Percentiles rank a stretch among this genome's conserved stretches.
These are phyloP conservation scores for Xylariaceae sp. DNA, from an alignment of 2,329 filamentous ascomycete species.

Conservation along the genomic window DNA sequence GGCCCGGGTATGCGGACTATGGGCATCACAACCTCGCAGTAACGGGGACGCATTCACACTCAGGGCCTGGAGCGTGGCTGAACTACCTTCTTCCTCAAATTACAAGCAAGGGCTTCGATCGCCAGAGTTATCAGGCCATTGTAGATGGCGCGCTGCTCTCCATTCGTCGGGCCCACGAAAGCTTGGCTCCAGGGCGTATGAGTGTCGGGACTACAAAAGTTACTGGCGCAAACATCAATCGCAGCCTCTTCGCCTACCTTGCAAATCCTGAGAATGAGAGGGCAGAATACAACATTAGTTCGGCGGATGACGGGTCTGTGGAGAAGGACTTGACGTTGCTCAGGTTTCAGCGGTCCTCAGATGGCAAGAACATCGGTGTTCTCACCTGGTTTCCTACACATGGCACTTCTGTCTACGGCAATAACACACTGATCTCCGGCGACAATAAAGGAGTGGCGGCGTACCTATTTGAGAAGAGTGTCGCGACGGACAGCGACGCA, in stretches of 20 bases:
- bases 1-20: constrained; percentile 70
- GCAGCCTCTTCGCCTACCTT: constrained; percentile 83
- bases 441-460: constrained; percentile 96
- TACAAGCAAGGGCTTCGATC: constrained; percentile 79
- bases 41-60: constrained; percentile 89
- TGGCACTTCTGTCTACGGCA: constrained; percentile 84
- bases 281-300: constrained; percentile 54
- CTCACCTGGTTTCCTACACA: constrained; percentile 92
- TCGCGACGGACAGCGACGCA: constrained; percentile 49
- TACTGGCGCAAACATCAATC: constrained; percentile 77
- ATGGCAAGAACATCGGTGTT: constrained; percentile 72
- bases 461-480: constrained; percentile 72
- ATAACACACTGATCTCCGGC: constrained; percentile 87
- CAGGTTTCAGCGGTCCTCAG: constrained; percentile 69
- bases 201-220: constrained; percentile 64
- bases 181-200: constrained; percentile 45
- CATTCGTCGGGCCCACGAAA: constrained; percentile 75
- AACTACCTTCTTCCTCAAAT: constrained; percentile 94
- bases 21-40: constrained; percentile 78
- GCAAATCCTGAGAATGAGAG: constrained; percentile 78
- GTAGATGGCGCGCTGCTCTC: constrained; percentile 81
- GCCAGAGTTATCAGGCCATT: constrained; percentile 83
- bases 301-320: constrained; percentile 48
- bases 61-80: constrained; percentile 86
- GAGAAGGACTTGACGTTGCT: constrained; percentile 78